Conservation (phyloP, 2,329 filamentous ascomycete species). For the Paramyrothecium sp. region DNA sequence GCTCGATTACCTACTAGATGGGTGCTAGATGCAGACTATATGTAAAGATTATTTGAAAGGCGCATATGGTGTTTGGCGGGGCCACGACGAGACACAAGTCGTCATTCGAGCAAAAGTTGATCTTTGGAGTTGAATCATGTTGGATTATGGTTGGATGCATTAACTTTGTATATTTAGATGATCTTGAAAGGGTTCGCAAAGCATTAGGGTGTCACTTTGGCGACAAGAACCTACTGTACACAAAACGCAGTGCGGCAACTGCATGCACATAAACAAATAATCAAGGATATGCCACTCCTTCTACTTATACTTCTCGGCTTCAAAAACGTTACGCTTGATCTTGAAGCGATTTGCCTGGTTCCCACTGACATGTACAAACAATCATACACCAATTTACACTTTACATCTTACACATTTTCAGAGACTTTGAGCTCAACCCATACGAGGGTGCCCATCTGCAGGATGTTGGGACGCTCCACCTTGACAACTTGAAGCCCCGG, state of each 20-base stretch:
- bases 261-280: slow-evolving; percentile 28
- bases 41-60: slow-evolving; percentile 2
- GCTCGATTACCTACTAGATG: slow-evolving; percentile 82
- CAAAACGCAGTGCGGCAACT: slow-evolving; percentile 9
- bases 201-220: neutral
- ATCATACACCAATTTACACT: slow-evolving; percentile 8
- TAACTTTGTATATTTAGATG: slow-evolving; percentile 2
- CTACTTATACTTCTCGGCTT: slow-evolving; percentile 9
- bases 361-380: neutral
- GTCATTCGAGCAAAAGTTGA: neutral
- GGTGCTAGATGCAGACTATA: slow-evolving; percentile 57
- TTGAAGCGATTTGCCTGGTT: slow-evolving; percentile 9
- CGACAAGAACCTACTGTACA: neutral
- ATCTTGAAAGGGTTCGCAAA: neutral
- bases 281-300: slow-evolving; percentile 24
- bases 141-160: neutral
- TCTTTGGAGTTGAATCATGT: neutral
- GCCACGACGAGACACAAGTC: neutral
- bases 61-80: neutral
- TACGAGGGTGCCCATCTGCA: slow-evolving; percentile 57
- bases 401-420: too few relatives aligned
- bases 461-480: slow-evolving; percentile 48
- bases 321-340: neutral
- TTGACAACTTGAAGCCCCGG: slow-evolving; percentile 57
- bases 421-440: slow-evolving; percentile 54